A percentile compares a stretch with the other conserved stretches of the same genome.
Evolutionary conservation across 1,284 basidiomycete genomes (phyloP).

Genomic region (Ustilago tritici): DNA sequence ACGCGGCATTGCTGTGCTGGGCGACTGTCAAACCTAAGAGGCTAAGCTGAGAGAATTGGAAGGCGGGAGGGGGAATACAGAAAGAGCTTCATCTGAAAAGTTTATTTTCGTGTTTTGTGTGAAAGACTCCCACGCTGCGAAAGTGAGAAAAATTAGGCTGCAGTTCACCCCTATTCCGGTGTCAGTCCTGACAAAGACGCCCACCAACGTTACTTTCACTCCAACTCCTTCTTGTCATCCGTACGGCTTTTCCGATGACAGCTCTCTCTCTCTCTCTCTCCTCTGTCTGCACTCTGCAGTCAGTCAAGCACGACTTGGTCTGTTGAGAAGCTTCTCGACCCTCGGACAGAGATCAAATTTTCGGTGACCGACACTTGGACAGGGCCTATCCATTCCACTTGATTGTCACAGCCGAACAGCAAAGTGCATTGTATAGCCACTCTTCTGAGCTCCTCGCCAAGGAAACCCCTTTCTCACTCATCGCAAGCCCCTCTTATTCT

Average conservation of each 20-base stretch:
- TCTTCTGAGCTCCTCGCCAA: constrained; percentile 1
- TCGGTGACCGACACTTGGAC: constrained; percentile 1
- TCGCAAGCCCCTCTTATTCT: constrained; percentile 3
- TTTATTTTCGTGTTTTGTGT: background rate
- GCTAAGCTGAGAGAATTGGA: background rate
- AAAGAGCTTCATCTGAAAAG: background rate
- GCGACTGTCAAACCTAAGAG: background rate
- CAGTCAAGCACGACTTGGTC: background rate
- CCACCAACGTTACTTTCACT: background rate
- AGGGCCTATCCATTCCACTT: background rate
- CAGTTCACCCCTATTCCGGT: constrained; percentile 34
- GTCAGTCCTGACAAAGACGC: background rate
- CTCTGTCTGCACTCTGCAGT: background rate
- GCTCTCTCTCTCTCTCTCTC: background rate
- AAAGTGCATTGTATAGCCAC: background rate
- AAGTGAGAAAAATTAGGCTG: constrained; percentile 12
- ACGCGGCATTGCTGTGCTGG: constrained; percentile 4
- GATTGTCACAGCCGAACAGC: constrained; percentile 1
- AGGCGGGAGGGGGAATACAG: background rate
- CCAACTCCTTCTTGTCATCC: background rate
- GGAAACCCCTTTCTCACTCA: constrained; percentile 14
- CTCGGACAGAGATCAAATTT: background rate
- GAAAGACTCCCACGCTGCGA: background rate
- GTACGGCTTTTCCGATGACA: constrained; percentile 5
- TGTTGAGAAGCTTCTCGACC: constrained; percentile 1